Base-by-base conservation (phyloP, 345 rosid species). In the Populus alba region DNA sequence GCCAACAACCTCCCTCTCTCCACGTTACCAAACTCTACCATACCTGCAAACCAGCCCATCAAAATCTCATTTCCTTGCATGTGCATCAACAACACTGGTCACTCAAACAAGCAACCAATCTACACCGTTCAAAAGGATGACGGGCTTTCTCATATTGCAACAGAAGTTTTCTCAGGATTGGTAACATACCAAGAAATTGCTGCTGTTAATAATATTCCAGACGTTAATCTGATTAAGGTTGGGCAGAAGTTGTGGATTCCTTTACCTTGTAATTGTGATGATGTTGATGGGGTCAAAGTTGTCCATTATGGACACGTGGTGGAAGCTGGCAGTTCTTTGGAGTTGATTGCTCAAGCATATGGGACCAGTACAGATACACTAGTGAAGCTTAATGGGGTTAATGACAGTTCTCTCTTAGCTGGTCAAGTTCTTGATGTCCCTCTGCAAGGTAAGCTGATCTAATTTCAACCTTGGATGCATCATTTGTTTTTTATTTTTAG, bases 361-460 rank as follows among this genome's bases (percentile, higher is more conserved):
- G 85, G 82, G 25, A 79, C 80, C 18, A 79, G 31, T n/a, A 43
- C 7, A 20, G 23, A 9, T 4, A 71, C 71, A 5, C 62, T 82
- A 18, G 59, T 63, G 74, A 68, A 8, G 27, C 61, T 82, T 27
- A 82, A 78, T 71, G 62, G 69, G 39, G 37, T 75, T 33, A 79
- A 75, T 47, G 68, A 16, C 4, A 23, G 75, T n/a, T 57, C 74
- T 72, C 82, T 79, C 4, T 6, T 13, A 43, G 82, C 75, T 51
- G 85, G 80, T 3, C 85, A 72, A 72, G 75, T 82, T 43, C 79
- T 82, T 25, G 85, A 79, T 82, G 85, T 82, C 13, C 85, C 85
- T 35, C 79, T 82, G 7, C 68, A 7, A 82, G 85, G 85, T 79
- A 13, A 22, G 5, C 63, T 10, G 6, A 9, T 25, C n/a, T 25